These are phyloP conservation scores for Colletotrichum limetticola DNA, from an alignment of 2,329 filamentous ascomycete species.

Conservation along the genomic window DNA sequence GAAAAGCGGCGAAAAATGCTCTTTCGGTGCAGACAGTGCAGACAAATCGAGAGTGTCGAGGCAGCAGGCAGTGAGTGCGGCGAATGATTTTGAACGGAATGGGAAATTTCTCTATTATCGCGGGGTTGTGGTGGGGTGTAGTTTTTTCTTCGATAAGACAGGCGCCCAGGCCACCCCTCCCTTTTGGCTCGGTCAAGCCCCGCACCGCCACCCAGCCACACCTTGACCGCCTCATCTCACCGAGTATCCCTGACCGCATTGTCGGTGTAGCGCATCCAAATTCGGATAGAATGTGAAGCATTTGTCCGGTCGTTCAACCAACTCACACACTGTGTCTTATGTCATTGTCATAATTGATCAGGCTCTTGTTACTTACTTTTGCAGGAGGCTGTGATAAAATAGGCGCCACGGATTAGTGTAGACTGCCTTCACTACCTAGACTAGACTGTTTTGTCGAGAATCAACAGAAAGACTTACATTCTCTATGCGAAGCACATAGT, in stretches of 20 bases:
- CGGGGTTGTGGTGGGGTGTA: conserved; percentile 34
- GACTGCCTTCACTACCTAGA: no score
- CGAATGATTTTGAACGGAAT: conserved; percentile 29
- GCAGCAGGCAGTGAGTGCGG: neutral
- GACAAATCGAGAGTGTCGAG: no score
- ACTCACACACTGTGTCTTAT: neutral
- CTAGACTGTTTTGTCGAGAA: neutral
- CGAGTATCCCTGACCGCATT: neutral
- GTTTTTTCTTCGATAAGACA: conserved; percentile 23
- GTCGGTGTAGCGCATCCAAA: neutral
- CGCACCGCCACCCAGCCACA: neutral
- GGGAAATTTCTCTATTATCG: conserved; percentile 36
- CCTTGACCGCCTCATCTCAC: neutral
- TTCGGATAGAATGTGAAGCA: neutral
- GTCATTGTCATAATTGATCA: neutral
- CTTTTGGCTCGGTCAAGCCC: neutral
- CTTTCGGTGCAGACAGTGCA: neutral
- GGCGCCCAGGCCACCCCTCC: neutral
- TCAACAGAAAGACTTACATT: neutral
- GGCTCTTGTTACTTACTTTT: neutral
- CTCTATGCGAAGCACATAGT: no score
- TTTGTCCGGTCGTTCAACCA: neutral
- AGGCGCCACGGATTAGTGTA: neutral
- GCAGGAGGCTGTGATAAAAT: neutral
- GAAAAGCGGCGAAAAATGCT: neutral